Percentiles rank a stretch among this genome's conserved stretches.
These are phyloP conservation scores for Aaosphaeria arxii DNA, from an alignment of 2,329 filamentous ascomycete genomes.

Conservation along the genomic window DNA sequence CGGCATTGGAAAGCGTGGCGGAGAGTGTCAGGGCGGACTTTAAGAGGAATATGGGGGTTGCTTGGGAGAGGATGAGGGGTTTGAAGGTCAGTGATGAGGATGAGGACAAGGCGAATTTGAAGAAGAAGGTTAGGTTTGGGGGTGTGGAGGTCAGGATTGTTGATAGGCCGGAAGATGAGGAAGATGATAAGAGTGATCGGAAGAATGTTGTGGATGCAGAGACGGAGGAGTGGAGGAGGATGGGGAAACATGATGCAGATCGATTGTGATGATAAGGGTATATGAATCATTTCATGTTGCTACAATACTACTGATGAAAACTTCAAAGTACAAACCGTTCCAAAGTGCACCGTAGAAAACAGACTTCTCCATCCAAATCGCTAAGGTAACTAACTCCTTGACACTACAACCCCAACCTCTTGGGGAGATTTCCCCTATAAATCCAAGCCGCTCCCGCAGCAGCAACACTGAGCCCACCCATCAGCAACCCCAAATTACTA, in stretches of 20 bases:
- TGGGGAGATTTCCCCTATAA: conserved; percentile 10
- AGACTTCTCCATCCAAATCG: no score
- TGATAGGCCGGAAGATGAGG: no score
- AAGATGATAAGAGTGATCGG: background rate
- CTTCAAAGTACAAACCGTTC: background rate
- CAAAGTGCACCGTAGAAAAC: background rate
- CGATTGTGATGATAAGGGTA: background rate
- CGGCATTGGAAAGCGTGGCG: no score
- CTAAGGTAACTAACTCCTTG: background rate
- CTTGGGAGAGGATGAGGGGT: background rate
- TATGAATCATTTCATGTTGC: background rate
- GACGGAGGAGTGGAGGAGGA: background rate
- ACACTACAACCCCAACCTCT: conserved; percentile 9
- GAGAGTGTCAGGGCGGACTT: no score
- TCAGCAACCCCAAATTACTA: conserved; percentile 27
- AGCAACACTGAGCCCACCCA: no score
- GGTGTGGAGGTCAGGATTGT: background rate
- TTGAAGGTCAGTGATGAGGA: background rate
- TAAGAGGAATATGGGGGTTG: background rate
- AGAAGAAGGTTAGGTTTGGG: background rate
- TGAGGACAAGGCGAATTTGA: background rate
- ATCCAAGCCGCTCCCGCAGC: conserved; percentile 13
- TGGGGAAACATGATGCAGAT: background rate
- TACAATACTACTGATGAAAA: background rate
- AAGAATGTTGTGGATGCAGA: background rate